Conservation (phyloP, 176 grass and related monocot species). For the Carex parvula region DNA sequence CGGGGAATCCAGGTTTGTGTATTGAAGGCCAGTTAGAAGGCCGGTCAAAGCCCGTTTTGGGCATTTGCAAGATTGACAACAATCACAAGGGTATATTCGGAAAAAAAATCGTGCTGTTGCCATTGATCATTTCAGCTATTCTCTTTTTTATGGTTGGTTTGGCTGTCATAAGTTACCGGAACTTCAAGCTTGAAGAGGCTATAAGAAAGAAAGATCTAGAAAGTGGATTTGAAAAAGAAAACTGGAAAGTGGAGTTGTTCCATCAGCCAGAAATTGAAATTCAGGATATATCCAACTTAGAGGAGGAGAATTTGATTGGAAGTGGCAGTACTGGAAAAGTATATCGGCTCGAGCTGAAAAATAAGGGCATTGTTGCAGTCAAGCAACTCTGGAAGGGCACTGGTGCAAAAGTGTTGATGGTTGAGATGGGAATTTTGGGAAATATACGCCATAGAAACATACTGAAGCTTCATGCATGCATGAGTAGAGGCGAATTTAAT, state of each 20-base stretch:
- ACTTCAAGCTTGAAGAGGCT: constrained; percentile 57
- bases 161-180: constrained; percentile 55
- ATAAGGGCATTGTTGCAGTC: constrained; percentile 51
- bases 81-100: constrained; percentile 25
- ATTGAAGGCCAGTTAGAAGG: constrained; percentile 10
- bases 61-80: constrained; percentile 39
- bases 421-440: constrained; percentile 67
- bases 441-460: constrained; percentile 75
- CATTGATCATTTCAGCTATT: constrained; percentile 36
- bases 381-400: constrained; percentile 69
- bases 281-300: constrained; percentile 59
- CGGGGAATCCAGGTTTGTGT: constrained; percentile 53
- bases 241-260: constrained; percentile 89
- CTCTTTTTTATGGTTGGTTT: constrained; percentile 51
- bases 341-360: constrained; percentile 61
- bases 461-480: constrained; percentile 87
- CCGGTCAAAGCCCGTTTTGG: constrained; percentile 28
- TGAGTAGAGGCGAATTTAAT: constrained; percentile 62
- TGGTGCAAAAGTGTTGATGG: constrained; percentile 51
- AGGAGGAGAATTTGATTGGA: constrained; percentile 66
- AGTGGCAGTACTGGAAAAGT: constrained; percentile 67
- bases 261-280: constrained; percentile 64
- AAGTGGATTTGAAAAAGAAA: constrained; percentile 20
- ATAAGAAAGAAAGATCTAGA: constrained; percentile 41
- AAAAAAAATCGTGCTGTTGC: constrained; percentile 31